phyloP scores from a whole-genome alignment of 129 eudicot species.

The Mikania micrantha region DNA sequence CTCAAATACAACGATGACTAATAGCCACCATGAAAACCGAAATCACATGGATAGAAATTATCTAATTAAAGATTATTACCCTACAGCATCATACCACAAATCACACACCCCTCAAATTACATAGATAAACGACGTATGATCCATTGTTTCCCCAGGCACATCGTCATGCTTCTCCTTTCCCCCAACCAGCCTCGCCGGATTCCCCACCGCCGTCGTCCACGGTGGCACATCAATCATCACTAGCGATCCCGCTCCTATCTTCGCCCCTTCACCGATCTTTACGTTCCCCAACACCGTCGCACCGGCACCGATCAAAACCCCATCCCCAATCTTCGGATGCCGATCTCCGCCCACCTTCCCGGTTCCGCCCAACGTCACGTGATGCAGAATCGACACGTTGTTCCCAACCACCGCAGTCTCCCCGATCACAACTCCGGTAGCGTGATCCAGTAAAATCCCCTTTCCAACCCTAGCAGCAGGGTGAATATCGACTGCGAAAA shows the following conservation, averaged over 20 bases:
- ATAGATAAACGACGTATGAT: slow-evolving; percentile 67
- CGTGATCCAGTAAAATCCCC: slow-evolving; percentile 69
- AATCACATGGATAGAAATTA: not conserved
- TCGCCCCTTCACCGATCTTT: not conserved
- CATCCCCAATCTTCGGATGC: slow-evolving; percentile 28
- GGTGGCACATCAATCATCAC: slow-evolving; percentile 82
- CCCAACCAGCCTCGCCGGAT: slow-evolving; percentile 77
- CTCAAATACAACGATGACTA: not conserved
- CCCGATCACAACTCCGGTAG: slow-evolving; percentile 75
- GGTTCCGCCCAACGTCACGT: slow-evolving; percentile 81
- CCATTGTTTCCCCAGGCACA: slow-evolving; percentile 72
- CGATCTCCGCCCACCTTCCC: slow-evolving; percentile 67
- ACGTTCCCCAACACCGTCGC: slow-evolving; percentile 8
- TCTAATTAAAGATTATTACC: too few relatives aligned
- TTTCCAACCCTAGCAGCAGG: slow-evolving; percentile 67
- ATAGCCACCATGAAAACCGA: not conserved
- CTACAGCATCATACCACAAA: slow-evolving; percentile 17
- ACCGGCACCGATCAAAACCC: not conserved
- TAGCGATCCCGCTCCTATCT: slow-evolving; percentile 71
- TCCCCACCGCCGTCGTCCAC: slow-evolving; percentile 79
- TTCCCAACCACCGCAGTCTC: slow-evolving; percentile 81
- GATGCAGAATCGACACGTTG: slow-evolving; percentile 71
- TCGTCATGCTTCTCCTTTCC: slow-evolving; percentile 60
- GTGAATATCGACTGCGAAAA: slow-evolving; percentile 55
- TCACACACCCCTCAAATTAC: slow-evolving; percentile 17